phyloP scores from a whole-genome alignment of 176 grass and related monocot species.

The Puya raimondii region DNA sequence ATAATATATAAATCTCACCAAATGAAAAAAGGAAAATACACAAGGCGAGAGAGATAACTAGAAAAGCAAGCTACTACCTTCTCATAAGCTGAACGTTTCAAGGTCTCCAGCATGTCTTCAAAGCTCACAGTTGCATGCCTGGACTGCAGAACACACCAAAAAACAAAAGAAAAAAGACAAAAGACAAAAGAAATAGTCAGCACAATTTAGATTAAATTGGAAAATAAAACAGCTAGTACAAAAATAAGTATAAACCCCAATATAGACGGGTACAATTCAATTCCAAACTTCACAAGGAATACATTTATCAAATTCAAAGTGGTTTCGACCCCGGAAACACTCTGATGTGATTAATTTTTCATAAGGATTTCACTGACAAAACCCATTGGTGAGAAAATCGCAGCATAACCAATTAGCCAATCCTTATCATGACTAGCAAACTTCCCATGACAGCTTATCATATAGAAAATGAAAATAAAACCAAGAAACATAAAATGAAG shows the following conservation, averaged over 20 bases:
- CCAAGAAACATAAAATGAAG: background rate
- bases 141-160: constrained; percentile 46
- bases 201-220: too few relatives aligned
- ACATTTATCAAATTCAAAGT: too few relatives aligned
- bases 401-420: too few relatives aligned
- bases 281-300: too few relatives aligned
- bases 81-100: constrained; percentile 51
- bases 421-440: too few relatives aligned
- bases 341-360: too few relatives aligned
- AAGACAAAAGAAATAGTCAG: background rate
- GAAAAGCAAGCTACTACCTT: constrained; percentile 30
- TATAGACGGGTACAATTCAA: too few relatives aligned
- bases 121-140: constrained; percentile 81
- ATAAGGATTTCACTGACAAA: too few relatives aligned
- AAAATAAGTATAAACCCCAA: too few relatives aligned
- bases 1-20: background rate
- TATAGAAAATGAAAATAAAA: background rate
- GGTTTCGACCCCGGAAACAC: too few relatives aligned
- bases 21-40: constrained; percentile 4
- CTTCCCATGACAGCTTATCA: background rate
- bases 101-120: constrained; percentile 85
- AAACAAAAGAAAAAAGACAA: constrained; percentile 11
- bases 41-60: background rate
- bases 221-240: too few relatives aligned
- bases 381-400: too few relatives aligned